Conservation (phyloP, 805 yeast genomes). For the Saccharomyces mikatae region DNA sequence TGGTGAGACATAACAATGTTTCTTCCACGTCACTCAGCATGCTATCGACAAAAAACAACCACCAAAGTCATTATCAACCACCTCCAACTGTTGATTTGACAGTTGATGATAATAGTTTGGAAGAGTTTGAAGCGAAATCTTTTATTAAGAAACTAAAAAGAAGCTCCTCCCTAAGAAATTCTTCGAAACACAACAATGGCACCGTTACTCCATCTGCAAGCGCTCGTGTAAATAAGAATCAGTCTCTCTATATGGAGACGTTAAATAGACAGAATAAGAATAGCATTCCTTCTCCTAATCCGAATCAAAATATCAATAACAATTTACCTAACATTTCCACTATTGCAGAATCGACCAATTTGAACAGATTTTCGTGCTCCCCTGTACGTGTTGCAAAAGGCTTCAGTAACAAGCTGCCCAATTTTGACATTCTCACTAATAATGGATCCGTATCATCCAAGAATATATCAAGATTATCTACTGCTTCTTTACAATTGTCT, state of each 20-base stretch:
- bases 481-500: not conserved
- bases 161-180: slow-evolving; percentile 6
- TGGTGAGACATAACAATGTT: not conserved
- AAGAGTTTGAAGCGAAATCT: slow-evolving; percentile 4
- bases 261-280: not conserved
- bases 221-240: not conserved
- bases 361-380: slow-evolving; percentile 3
- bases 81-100: slow-evolving; percentile 25
- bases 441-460: not conserved
- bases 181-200: slow-evolving; percentile 1
- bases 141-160: slow-evolving; percentile 19
- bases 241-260: not conserved
- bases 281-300: not conserved
- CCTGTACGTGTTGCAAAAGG: slow-evolving; percentile 1
- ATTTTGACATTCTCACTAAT: not conserved
- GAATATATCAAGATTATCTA: not conserved
- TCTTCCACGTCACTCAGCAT: not conserved
- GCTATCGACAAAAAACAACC: not conserved
- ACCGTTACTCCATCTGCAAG: not conserved
- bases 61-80: slow-evolving; percentile 3
- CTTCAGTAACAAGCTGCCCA: not conserved
- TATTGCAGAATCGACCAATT: slow-evolving; percentile 13
- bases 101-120: slow-evolving; percentile 11
- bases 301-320: not conserved
- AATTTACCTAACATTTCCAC: slow-evolving; percentile 1